These are phyloP conservation scores for Alternaria metachromatica DNA, from an alignment of 2,329 filamentous ascomycete genomes.

Conservation along the genomic window DNA sequence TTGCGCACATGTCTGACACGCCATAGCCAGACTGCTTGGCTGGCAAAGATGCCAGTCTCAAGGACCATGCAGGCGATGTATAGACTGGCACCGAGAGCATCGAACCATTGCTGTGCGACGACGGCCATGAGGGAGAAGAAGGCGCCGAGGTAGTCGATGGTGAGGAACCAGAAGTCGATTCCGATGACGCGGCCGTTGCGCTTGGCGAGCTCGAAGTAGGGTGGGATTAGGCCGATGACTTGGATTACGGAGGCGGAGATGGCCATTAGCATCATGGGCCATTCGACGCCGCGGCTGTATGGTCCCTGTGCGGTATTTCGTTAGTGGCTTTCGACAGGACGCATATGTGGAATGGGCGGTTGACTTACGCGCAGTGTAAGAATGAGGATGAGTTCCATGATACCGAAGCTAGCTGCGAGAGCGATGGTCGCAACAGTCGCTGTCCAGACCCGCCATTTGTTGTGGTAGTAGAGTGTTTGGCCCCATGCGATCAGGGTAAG, in stretches of 20 bases:
- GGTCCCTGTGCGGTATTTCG: slow-evolving; percentile 51
- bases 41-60: slow-evolving; percentile 66
- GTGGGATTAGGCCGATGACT: slow-evolving; percentile 63
- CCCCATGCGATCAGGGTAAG: slow-evolving; percentile 60
- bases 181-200: slow-evolving; percentile 66
- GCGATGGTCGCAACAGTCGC: slow-evolving; percentile 52
- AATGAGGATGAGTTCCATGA: slow-evolving; percentile 63
- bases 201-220: slow-evolving; percentile 69
- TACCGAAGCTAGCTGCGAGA: slow-evolving; percentile 57
- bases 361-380: slow-evolving; percentile 60
- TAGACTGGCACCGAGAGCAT: slow-evolving; percentile 65
- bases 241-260: slow-evolving; percentile 65
- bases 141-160: slow-evolving; percentile 66
- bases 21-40: slow-evolving; percentile 65
- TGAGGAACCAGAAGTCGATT: slow-evolving; percentile 65
- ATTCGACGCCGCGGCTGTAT: slow-evolving; percentile 61
- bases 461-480: slow-evolving; percentile 60
- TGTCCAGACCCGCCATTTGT: slow-evolving; percentile 58
- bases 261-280: slow-evolving; percentile 64
- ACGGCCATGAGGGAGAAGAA: slow-evolving; percentile 70
- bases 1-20: slow-evolving; percentile 61
- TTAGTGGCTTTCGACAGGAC: neutral
- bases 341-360: too few relatives aligned
- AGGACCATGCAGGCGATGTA: slow-evolving; percentile 66
- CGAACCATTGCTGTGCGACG: slow-evolving; percentile 67